Evolutionary conservation across 331 rosid species (phyloP), one percentile per base, ranked within the genome.

Genomic region (Rhamnella rubrinervis): DNA sequence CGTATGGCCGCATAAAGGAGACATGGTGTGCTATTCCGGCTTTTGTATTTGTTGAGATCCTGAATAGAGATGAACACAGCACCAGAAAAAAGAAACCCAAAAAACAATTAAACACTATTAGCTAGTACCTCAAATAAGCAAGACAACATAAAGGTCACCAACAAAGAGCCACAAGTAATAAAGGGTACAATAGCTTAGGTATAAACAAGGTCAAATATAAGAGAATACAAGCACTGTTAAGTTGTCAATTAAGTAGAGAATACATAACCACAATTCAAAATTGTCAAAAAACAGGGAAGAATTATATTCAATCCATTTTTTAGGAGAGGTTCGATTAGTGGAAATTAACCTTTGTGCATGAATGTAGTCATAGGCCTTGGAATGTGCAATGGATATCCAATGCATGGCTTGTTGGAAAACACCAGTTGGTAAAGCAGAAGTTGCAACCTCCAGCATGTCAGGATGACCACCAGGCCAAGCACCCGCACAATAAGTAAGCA

Each of bases 381-480:
- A 71, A 82, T 93, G 97, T 66, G 98, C 97, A 85, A 77, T 59
- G 72, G 96, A 70, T 56, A 91, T 93, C 98, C 98, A 93, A 89
- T 91, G 88, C 98, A 93, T 93, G 79, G 95, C 91, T 85, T 87
- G 93, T 59, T 89, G 90, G 80, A 88, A 89, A 78, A 91, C 98
- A 70, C 98, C 96, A 16, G 83, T 84, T 69, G 97, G 98, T 71
- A 93, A 88, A 67, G 96, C 89, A 50, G 96, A 89, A 68, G 93
- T 89, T 37, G 96, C 98, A 72, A 21, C 89, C 84, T 93, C 96
- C 76, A 93, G 89, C 96, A 88, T 87, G 80, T 91, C 97, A 73
- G 98, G 98, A 81, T 93, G 85, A 76, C 97, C 98, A 65, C 97
- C 97, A 53, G 96, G 97, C 97, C 95, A 93, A 75, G 98, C 83